Conservation (phyloP, 2,329 filamentous ascomycete species). For the Calonectria naviculata region DNA sequence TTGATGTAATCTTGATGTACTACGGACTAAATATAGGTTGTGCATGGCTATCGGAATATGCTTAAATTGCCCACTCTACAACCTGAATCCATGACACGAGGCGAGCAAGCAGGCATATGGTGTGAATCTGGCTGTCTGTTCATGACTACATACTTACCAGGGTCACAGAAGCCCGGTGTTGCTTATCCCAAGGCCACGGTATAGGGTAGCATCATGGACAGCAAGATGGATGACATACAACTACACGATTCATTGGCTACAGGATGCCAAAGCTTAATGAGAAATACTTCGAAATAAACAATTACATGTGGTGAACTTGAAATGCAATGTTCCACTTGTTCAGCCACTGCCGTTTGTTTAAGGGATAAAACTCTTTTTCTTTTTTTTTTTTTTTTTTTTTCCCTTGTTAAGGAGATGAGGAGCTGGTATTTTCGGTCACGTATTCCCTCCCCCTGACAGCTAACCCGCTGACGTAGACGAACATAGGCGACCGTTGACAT, state of each 20-base stretch:
- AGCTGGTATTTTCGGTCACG: neutral
- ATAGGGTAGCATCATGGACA: neutral
- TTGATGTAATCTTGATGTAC: neutral
- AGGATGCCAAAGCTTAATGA: neutral
- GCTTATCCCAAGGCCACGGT: neutral
- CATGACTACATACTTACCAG: neutral
- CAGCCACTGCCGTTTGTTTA: neutral
- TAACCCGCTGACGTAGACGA: neutral
- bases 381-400: neutral
- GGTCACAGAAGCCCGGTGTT: neutral
- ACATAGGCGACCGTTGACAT: conserved; percentile 12
- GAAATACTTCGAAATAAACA: neutral
- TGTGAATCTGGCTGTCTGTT: neutral
- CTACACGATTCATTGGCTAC: neutral
- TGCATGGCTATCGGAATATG: too few species aligned
- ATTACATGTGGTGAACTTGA: neutral
- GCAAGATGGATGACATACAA: neutral
- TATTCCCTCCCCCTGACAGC: neutral
- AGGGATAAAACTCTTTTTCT: neutral
- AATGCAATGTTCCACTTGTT: neutral
- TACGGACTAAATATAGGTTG: neutral
- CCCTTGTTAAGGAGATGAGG: neutral
- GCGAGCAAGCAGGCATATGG: neutral
- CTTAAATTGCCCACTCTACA: too few species aligned
- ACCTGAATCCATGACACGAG: too few species aligned